phyloP scores from a whole-genome alignment of 2,329 filamentous ascomycete genomes.

The Simplicillium aogashimaense region DNA sequence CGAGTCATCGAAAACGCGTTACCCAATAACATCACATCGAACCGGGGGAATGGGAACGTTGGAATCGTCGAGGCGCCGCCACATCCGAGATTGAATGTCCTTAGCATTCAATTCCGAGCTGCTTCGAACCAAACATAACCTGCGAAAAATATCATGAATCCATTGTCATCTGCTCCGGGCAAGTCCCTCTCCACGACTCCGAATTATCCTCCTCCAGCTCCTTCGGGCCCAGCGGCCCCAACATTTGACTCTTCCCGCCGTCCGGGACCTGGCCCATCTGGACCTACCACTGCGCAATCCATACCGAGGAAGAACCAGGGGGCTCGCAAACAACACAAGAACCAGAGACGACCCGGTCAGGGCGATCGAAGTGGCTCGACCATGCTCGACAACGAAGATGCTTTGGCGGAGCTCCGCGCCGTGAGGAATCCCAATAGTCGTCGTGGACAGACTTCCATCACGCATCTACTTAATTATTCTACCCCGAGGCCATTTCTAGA shows the following conservation, averaged over 20 bases:
- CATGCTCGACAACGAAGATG: conserved; percentile 66
- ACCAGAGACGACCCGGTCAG: conserved; percentile 58
- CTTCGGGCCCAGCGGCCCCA: conserved; percentile 30
- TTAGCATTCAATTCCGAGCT: background rate
- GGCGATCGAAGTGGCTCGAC: conserved; percentile 23
- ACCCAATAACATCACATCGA: conserved; percentile 1
- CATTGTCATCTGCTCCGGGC: conserved; percentile 25
- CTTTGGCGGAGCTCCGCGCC: conserved; percentile 66
- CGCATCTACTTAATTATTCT: conserved; percentile 88
- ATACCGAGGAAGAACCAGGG: conserved; percentile 66
- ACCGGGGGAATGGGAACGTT: background rate
- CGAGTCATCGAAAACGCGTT: background rate
- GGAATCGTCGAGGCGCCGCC: too few relatives aligned
- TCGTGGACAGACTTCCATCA: conserved; percentile 93
- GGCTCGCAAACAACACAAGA: conserved; percentile 73
- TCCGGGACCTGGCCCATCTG: conserved; percentile 26
- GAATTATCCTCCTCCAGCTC: conserved; percentile 28
- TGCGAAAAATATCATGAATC: conserved; percentile 18
- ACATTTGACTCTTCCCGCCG: conserved; percentile 43
- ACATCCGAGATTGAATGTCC: background rate
- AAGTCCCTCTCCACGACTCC: conserved; percentile 40
- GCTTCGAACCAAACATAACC: background rate
- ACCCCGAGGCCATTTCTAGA: conserved; percentile 62
- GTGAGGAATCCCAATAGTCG: conserved; percentile 53
- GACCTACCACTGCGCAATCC: conserved; percentile 17